Conservation (phyloP, 1,284 basidiomycete species). For the Sutorius eximius region DNA sequence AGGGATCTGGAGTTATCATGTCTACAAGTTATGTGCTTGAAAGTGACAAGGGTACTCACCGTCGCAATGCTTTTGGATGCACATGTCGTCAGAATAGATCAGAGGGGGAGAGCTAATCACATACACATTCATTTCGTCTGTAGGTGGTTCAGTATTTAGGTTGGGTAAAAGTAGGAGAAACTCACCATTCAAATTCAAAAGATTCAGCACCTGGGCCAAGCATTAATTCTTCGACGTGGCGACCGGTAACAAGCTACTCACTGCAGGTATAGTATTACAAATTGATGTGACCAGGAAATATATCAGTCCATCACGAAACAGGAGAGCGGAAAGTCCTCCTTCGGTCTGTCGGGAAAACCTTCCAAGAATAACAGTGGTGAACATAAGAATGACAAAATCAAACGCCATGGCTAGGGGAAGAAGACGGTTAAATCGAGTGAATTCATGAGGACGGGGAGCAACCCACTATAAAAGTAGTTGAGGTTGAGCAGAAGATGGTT, state of each 20-base stretch:
- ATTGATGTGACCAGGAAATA: slow-evolving; percentile 65
- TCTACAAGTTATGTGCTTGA: background rate
- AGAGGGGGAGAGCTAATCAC: background rate
- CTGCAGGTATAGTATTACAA: slow-evolving; percentile 66
- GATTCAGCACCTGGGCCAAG: slow-evolving; percentile 24
- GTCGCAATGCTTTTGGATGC: slow-evolving; percentile 23
- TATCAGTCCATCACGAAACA: slow-evolving; percentile 70
- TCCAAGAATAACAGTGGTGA: slow-evolving; percentile 53
- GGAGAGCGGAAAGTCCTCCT: slow-evolving; percentile 56
- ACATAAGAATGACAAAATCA: slow-evolving; percentile 57
- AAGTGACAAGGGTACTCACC: slow-evolving; percentile 9
- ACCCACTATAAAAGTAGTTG: slow-evolving; percentile 69
- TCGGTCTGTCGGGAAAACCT: slow-evolving; percentile 49
- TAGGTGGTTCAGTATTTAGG: background rate
- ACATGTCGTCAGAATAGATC: slow-evolving; percentile 3
- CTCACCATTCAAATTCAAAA: slow-evolving; percentile 29
- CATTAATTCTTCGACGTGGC: background rate
- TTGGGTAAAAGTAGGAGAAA: background rate
- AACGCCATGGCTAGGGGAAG: slow-evolving; percentile 58
- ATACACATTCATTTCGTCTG: slow-evolving; percentile 32
- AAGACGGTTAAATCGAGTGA: background rate
- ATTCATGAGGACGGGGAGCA: background rate
- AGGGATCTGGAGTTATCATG: slow-evolving; percentile 46
- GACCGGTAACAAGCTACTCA: slow-evolving; percentile 41
- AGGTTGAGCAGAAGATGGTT: slow-evolving; percentile 52